These are phyloP conservation scores for Acrodontium crateriforme DNA, from an alignment of 2,329 filamentous ascomycete genomes.

Conservation along the genomic window DNA sequence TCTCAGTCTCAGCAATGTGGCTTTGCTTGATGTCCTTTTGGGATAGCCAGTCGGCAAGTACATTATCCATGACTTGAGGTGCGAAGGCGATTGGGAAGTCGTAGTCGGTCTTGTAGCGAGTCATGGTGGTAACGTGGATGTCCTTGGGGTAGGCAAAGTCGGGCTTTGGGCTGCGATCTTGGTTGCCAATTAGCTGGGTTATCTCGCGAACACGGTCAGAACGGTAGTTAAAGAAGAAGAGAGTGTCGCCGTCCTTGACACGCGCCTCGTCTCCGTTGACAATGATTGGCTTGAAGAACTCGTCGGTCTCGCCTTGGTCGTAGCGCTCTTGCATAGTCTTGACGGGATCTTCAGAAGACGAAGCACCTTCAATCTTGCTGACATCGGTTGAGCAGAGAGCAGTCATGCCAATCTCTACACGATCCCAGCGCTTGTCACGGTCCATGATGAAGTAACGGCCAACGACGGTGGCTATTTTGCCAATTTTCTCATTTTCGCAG, in stretches of 20 bases:
- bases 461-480: slow-evolving; percentile 82
- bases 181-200: slow-evolving; percentile 81
- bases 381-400: slow-evolving; percentile 57
- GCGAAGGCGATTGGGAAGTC: slow-evolving; percentile 85
- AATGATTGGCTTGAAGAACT: slow-evolving; percentile 97
- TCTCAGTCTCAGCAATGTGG: slow-evolving; percentile 96
- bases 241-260: slow-evolving; percentile 80
- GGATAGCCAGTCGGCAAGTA: slow-evolving; percentile 91
- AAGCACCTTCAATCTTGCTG: slow-evolving; percentile 85
- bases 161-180: slow-evolving; percentile 78
- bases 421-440: slow-evolving; percentile 98
- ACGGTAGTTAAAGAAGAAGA: slow-evolving; percentile 99
- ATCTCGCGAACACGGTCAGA: slow-evolving; percentile 95
- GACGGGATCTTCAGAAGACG: slow-evolving; percentile 69
- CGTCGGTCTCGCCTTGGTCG: slow-evolving; percentile 76
- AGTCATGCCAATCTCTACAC: slow-evolving; percentile 79
- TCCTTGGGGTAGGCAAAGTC: slow-evolving; percentile 92
- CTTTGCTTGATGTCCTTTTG: slow-evolving; percentile 86
- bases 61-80: slow-evolving; percentile 91
- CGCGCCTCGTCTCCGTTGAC: slow-evolving; percentile 74
- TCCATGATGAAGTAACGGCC: slow-evolving; percentile 99
- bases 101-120: slow-evolving; percentile 91
- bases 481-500: slow-evolving; percentile 69
- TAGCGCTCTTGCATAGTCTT: slow-evolving; percentile 80
- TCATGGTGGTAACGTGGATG: slow-evolving; percentile 85